Evolutionary conservation across 1,284 basidiomycete species (phyloP).

Genomic region (Ceratobasidium sp.): DNA sequence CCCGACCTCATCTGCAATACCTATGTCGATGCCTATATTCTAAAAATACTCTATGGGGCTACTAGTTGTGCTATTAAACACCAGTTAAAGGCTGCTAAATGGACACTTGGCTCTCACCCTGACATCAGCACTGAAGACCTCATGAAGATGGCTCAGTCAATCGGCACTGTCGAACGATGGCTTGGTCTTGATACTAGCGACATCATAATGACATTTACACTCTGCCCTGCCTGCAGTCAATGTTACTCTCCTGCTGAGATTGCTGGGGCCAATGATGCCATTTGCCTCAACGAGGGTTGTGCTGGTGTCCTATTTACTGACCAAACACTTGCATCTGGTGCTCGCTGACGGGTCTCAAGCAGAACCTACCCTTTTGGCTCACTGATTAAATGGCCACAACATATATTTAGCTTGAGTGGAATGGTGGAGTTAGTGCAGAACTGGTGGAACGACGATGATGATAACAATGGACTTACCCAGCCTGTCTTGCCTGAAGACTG

Average conservation of each 20-base stretch:
- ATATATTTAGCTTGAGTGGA: neutral
- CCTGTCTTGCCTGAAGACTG: conserved; percentile 3
- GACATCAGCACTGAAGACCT: neutral
- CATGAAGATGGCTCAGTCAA: conserved; percentile 4
- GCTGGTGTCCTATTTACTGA: neutral
- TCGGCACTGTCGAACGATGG: neutral
- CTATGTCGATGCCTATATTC: conserved; percentile 14
- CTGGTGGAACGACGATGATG: neutral
- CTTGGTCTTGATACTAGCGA: neutral
- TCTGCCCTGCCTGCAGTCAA: neutral
- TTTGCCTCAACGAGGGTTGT: neutral
- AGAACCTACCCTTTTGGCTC: conserved; percentile 10
- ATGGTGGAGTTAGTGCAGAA: conserved; percentile 10
- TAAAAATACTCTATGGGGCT: neutral
- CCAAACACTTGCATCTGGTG: neutral
- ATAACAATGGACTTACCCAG: neutral
- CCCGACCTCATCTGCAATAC: conserved; percentile 16
- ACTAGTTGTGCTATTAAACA: neutral
- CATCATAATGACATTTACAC: conserved; percentile 1
- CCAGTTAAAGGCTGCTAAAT: neutral
- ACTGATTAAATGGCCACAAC: neutral
- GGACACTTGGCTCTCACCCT: neutral
- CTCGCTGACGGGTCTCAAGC: neutral
- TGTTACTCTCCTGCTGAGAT: neutral
- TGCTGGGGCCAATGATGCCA: neutral